Evolutionary conservation across 192 early-diverging fungal genomes (phyloP).

Genomic region (Pilaira anomala): DNA sequence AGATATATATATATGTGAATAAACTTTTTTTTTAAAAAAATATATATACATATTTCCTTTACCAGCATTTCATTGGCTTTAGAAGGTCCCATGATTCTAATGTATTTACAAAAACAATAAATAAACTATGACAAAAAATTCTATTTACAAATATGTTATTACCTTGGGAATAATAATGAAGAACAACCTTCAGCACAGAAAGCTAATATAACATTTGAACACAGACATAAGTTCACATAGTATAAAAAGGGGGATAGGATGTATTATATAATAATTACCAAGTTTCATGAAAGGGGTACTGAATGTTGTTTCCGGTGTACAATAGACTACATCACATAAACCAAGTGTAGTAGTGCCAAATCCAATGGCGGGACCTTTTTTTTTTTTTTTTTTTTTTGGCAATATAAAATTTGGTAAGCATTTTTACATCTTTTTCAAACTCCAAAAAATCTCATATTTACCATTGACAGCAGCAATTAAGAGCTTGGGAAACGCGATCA

Average conservation of each 20-base stretch:
- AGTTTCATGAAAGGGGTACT: conserved; percentile 74
- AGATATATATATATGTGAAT: not conserved
- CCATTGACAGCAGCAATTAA: conserved; percentile 74
- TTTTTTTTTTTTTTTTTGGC: not conserved
- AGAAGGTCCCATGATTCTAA: conserved; percentile 60
- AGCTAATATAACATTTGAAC: conserved; percentile 24
- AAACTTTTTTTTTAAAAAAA: not conserved
- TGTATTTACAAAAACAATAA: not conserved
- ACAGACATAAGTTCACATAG: not conserved
- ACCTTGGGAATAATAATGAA: conserved; percentile 62
- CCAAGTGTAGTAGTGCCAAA: conserved; percentile 64
- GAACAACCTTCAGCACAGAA: conserved; percentile 77
- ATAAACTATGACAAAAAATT: not conserved
- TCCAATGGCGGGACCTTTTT: conserved; percentile 61
- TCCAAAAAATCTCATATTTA: conserved; percentile 22
- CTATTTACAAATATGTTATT: not conserved
- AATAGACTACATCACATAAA: conserved; percentile 68
- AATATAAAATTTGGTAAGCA: too few species aligned
- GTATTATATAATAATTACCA: conserved; percentile 32
- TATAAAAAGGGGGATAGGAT: not conserved
- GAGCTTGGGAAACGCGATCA: conserved; percentile 65
- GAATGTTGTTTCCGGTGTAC: conserved; percentile 61
- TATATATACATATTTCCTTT: conserved; percentile 10
- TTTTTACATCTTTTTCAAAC: not conserved
- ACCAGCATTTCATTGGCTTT: conserved; percentile 60